phyloP scores from a whole-genome alignment of 495 filamentous ascomycete species.

The Pseudotulostoma volvatum region DNA sequence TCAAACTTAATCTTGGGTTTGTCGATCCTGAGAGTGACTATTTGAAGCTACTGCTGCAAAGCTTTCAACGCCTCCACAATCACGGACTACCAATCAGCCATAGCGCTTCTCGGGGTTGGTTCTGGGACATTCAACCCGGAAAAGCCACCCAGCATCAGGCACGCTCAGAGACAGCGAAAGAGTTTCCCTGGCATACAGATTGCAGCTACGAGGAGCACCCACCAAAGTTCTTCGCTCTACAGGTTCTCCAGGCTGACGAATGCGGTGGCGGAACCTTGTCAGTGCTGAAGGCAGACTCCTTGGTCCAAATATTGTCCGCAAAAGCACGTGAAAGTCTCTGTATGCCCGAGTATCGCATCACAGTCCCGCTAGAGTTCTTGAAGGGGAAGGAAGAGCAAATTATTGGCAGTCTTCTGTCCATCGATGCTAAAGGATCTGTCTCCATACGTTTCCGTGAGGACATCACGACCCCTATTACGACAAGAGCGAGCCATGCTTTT shows the following conservation, averaged over 20 bases:
- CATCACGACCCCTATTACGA: conserved; percentile 11
- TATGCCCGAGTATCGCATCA: conserved; percentile 12
- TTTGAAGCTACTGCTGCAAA: conserved; percentile 13
- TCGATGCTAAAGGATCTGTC: conserved; percentile 1
- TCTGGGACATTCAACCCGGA: conserved; percentile 21
- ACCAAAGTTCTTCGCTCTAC: conserved; percentile 24
- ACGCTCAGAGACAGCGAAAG: conserved; percentile 19
- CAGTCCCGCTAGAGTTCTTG: conserved; percentile 19
- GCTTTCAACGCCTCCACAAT: conserved; percentile 12
- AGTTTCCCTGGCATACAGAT: conserved; percentile 30
- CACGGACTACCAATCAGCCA: conserved; percentile 22
- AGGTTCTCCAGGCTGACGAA: conserved; percentile 21
- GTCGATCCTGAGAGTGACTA: conserved; percentile 13
- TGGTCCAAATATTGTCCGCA: conserved; percentile 10
- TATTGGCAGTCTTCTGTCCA: conserved; percentile 9
- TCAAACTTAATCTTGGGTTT: conserved; percentile 15
- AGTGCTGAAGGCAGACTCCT: conserved; percentile 12
- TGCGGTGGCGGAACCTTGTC: conserved; percentile 23
- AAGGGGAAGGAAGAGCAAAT: conserved; percentile 10
- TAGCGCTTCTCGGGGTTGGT: conserved; percentile 18
- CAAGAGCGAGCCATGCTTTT: conserved; percentile 10
- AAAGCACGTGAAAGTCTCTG: conserved; percentile 7
- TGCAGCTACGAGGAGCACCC: conserved; percentile 22
- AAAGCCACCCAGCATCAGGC: conserved; percentile 10
- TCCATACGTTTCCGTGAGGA: conserved; percentile 19